Conservation (phyloP, 164 flowering plant species). For the Annona cherimola region DNA sequence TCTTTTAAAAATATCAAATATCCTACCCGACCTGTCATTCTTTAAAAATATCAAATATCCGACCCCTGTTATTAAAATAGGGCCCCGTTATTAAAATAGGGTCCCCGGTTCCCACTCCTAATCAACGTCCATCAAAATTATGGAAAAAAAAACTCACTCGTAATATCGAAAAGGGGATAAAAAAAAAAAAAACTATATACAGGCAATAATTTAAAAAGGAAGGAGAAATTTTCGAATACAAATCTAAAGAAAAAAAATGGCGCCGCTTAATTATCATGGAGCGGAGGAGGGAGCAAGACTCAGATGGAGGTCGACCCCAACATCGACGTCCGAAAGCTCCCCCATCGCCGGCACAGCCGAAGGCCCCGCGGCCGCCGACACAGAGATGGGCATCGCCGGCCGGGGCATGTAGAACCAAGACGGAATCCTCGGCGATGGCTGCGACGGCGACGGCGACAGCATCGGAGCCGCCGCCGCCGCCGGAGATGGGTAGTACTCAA, state of each 20-base stretch:
- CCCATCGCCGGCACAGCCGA: not conserved
- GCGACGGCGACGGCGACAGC: conserved; percentile 14
- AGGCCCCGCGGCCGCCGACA: not conserved
- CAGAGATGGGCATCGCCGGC: conserved; percentile 6
- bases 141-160: not conserved
- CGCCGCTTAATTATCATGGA: conserved; percentile 1
- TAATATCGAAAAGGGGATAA: not conserved
- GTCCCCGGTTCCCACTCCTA: too few species aligned
- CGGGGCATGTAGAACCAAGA: conserved; percentile 20
- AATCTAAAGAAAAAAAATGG: not conserved
- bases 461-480: conserved; percentile 17
- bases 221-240: not conserved
- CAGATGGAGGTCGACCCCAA: conserved; percentile 40
- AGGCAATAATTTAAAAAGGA: too few species aligned
- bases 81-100: too few species aligned
- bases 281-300: conserved; percentile 27
- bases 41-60: too few species aligned
- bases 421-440: conserved; percentile 17
- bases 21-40: too few species aligned
- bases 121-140: too few species aligned
- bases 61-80: too few species aligned
- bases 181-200: not conserved
- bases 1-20: too few species aligned
- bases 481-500: conserved; percentile 10
- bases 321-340: conserved; percentile 17